phyloP scores from a whole-genome alignment of 208 protist genomes.

The Naegleria lovaniensis region DNA sequence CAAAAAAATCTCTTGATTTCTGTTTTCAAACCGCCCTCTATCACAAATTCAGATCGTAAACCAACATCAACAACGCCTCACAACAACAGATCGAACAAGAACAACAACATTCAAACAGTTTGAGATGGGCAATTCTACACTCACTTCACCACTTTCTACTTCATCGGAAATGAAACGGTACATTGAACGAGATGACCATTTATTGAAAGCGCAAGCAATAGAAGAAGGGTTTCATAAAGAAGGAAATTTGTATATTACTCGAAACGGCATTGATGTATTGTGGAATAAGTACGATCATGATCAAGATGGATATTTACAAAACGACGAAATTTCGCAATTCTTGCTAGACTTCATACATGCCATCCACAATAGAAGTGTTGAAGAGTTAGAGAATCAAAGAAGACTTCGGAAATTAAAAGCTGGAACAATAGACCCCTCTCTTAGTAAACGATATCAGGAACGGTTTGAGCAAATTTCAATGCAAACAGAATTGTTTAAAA shows the following conservation, averaged over 20 bases:
- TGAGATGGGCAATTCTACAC: not conserved
- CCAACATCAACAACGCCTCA: too few relatives aligned
- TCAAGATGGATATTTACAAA: not conserved
- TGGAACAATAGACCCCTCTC: not conserved
- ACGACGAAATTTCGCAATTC: not conserved
- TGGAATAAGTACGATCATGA: not conserved
- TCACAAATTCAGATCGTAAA: too few relatives aligned
- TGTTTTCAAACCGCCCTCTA: too few relatives aligned
- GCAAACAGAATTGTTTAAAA: not conserved
- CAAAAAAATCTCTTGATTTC: too few relatives aligned
- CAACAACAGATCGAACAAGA: too few relatives aligned
- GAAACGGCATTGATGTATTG: not conserved
- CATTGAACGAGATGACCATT: not conserved
- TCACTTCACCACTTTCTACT: not conserved
- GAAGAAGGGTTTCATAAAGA: not conserved
- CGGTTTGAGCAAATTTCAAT: not conserved
- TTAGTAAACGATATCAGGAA: not conserved
- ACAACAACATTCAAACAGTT: too few relatives aligned
- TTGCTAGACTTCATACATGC: not conserved
- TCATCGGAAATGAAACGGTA: not conserved
- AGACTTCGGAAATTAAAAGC: not conserved
- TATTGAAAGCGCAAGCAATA: not conserved
- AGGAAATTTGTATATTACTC: not conserved
- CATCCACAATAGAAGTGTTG: not conserved
- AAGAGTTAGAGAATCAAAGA: not conserved